Conservation (phyloP, 495 filamentous ascomycete genomes). For the Penicillium cosmopolitanum region DNA sequence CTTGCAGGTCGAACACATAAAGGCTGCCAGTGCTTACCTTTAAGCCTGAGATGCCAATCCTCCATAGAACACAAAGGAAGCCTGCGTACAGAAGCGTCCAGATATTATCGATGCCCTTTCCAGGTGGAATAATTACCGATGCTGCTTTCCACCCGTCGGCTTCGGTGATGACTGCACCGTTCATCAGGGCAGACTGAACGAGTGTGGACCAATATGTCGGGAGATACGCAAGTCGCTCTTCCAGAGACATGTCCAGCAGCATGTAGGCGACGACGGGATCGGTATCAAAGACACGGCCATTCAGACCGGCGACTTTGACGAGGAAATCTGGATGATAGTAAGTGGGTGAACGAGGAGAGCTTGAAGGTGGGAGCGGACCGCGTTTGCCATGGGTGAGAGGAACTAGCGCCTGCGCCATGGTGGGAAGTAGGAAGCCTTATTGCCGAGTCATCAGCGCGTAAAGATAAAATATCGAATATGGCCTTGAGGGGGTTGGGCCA, state of each 20-base stretch:
- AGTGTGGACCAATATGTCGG: conserved; percentile 29
- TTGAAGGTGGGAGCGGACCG: conserved; percentile 12
- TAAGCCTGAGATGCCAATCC: conserved; percentile 25
- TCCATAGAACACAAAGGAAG: conserved; percentile 27
- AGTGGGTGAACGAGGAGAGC: not conserved
- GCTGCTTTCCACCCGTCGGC: conserved; percentile 34
- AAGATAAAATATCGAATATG: conserved; percentile 1
- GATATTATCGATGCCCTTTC: conserved; percentile 22
- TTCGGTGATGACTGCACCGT: conserved; percentile 33
- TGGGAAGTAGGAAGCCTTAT: not conserved
- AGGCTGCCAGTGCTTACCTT: conserved; percentile 16
- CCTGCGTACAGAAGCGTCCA: conserved; percentile 30
- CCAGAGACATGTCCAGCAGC: conserved; percentile 25
- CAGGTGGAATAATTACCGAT: conserved; percentile 29
- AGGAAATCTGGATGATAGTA: conserved; percentile 21
- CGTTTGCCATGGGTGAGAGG: conserved; percentile 28
- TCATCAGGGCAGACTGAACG: conserved; percentile 30
- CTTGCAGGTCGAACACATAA: not conserved
- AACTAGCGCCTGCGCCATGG: conserved; percentile 23
- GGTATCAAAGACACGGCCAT: conserved; percentile 28
- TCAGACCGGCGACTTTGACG: conserved; percentile 19
- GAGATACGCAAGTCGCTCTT: conserved; percentile 30
- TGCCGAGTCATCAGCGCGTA: conserved; percentile 1
- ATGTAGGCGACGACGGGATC: conserved; percentile 36
- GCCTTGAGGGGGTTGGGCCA: conserved; percentile 2